Base-by-base conservation (phyloP, 1,284 basidiomycete genomes). In the Papiliotrema terrestris region DNA sequence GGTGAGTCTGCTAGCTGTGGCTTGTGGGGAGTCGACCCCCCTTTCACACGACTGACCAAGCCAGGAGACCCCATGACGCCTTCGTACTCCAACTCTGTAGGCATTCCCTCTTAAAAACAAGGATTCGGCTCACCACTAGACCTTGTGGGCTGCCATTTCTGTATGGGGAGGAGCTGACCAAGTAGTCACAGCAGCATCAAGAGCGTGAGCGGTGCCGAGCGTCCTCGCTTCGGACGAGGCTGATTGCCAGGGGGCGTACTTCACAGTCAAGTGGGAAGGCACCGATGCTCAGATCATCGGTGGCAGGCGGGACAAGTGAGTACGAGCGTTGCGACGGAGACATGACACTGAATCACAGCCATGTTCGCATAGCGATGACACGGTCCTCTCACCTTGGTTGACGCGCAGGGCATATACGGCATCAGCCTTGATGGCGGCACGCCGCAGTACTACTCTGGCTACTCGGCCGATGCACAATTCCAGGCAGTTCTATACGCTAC, bases 241-340 rank as follows among this genome's bases (percentile, higher is more conserved):
- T 37, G 29, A 32, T 36, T 32, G 9, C 6, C 35, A 71, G 68
- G 68, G 65, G 17, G 68, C 67, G 20, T 67, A 65, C 47, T 56
- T 51, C 9, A 46, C 63, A 6, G 53, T 71, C 35, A 52, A 43
- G 9, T 71, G 68, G 68, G 25, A 54, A 38, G 68, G 68, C 2
- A 62, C 59, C 1, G 68, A 71, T 52, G 66, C 68, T 20, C 48
- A 60, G 15, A 45, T 71, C 3, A 62, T 63, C 42, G 68, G 66
- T 2, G 63, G 63, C 8, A 44, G 65, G n/a, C 56, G 68, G 35
- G 29, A 45, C 17, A 68, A 71, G 65, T 68, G 52, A 58, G 68
- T 63, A 6, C 15, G 17, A 6, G 14, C 25, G n/a, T 29, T 1
- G n/a, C 41, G 4, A 13, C 2, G 26, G 22, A 47, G 22, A 39